A percentile compares a stretch with the other conserved stretches of the same genome.
Conservation (phyloP, 345 rosid genomes). For the Rhizophora apiculata region DNA sequence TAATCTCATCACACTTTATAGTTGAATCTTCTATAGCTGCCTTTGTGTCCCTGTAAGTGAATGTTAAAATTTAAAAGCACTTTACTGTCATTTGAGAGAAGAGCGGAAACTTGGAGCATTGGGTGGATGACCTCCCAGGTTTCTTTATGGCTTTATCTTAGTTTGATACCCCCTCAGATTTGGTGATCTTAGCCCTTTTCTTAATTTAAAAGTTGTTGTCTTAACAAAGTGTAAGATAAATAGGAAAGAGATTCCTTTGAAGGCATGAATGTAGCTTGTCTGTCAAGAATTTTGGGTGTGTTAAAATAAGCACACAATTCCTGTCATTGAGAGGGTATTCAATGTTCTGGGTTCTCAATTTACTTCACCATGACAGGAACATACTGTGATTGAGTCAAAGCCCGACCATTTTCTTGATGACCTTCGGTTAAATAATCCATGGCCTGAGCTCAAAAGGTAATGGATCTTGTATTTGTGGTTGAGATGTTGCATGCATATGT, state of each 20-base stretch:
- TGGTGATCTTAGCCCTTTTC: not conserved
- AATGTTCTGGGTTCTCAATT: not conserved
- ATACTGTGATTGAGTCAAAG: constrained; percentile 83
- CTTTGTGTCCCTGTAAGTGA: not conserved
- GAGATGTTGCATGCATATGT: too few relatives aligned
- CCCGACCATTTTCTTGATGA: constrained; percentile 97
- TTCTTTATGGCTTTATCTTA: not conserved
- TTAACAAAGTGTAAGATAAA: not conserved
- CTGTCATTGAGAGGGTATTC: not conserved
- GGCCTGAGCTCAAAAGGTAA: constrained; percentile 85
- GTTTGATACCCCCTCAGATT: not conserved
- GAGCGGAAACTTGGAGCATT: too few relatives aligned
- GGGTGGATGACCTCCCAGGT: not conserved
- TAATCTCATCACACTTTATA: constrained; percentile 21
- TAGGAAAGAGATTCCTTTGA: too few relatives aligned
- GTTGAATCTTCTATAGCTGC: not conserved
- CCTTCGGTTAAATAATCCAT: constrained; percentile 91
- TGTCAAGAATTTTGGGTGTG: not conserved
- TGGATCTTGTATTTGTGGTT: not conserved
- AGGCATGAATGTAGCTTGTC: not conserved
- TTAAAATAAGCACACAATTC: too few relatives aligned
- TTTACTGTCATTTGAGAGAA: not conserved
- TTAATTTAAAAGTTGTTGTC: not conserved
- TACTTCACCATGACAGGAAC: constrained; percentile 53
- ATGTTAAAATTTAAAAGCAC: not conserved